Evolutionary conservation across 257 asterid species (phyloP).

Genomic region (Solanum medicagineum): DNA sequence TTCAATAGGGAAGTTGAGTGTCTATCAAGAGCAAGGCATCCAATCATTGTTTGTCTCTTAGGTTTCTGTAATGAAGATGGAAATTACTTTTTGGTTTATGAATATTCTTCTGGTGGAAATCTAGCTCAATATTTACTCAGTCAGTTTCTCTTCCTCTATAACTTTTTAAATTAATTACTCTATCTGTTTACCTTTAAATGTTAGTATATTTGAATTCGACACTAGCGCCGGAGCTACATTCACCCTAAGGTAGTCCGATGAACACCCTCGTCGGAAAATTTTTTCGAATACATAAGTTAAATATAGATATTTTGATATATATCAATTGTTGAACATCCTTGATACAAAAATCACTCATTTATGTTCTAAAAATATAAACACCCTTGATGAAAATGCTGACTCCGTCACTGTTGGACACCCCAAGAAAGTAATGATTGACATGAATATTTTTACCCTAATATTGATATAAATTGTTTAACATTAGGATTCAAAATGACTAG

Average conservation of each 20-base stretch:
- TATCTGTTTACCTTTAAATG: neutral
- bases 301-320: no score
- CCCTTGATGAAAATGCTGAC: no score
- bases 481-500: no score
- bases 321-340: no score
- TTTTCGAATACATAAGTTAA: no score
- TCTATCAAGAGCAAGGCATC: conserved; percentile 67
- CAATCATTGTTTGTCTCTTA: conserved; percentile 57
- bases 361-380: no score
- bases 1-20: conserved; percentile 51
- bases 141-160: conserved; percentile 1
- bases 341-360: no score
- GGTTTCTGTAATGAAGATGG: conserved; percentile 70
- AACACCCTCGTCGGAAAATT: no score
- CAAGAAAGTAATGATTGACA: neutral
- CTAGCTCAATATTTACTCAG: conserved; percentile 57
- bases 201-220: neutral
- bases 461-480: no score
- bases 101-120: conserved; percentile 60
- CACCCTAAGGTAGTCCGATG: no score
- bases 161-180: neutral
- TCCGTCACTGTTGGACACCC: no score
- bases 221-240: neutral
- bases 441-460: no score
- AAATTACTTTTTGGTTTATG: conserved; percentile 62